Base-by-base conservation (phyloP, 768 basidiomycete genomes). In the Lactarius sanguifluus region DNA sequence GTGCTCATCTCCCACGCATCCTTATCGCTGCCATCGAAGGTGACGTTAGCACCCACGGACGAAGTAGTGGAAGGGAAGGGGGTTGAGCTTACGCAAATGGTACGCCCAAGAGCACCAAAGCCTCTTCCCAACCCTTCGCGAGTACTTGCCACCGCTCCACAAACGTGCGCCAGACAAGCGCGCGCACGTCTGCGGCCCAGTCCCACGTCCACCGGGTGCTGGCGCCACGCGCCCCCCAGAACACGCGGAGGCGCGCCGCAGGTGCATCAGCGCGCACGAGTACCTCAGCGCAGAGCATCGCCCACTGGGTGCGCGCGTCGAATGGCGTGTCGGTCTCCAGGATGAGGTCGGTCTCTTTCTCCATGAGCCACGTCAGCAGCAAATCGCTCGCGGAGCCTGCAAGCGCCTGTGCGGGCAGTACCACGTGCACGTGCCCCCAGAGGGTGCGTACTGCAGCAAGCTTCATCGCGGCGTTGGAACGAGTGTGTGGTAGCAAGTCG, bases 41-140 rank as follows among this genome's bases (percentile, higher is more conserved):
- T 12, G 38, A 23, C n/a, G 41, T 62, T 28, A 57, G 47, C 57
- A 8, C 40, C n/a, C 1, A 52, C 5, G 16, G 13, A 7, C 13
- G 7, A 54, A 13, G 25, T 25, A 25, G 10, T 9, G 9, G 10
- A 18, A 23, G 4, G 18, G 25, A 28, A 28, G 43, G 23, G 25
- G 32, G 32, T 34, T 32, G 61, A 25, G 81, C 83, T 74, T 73
- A 86, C 86, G 78, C 76, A 70, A 91, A 92, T 7, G 90, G 91
- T 59, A 85, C 79, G 34, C 81, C 81, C 32, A 89, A 78, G 28
- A 91, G 74, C 25, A 82, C 73, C 18, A 82, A 75, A 23, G 81
- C 81, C 16, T 82, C 81, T 66, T 87, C 85, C 86, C 85, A 90
- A 23, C 73, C 76, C 3, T 70, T 70, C 25, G 62, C 60, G 58